Percentiles rank a stretch among this genome's conserved stretches.
Evolutionary conservation across 1,139 yeast genomes (phyloP).

Genomic region (Arxiozyma bovina): DNA sequence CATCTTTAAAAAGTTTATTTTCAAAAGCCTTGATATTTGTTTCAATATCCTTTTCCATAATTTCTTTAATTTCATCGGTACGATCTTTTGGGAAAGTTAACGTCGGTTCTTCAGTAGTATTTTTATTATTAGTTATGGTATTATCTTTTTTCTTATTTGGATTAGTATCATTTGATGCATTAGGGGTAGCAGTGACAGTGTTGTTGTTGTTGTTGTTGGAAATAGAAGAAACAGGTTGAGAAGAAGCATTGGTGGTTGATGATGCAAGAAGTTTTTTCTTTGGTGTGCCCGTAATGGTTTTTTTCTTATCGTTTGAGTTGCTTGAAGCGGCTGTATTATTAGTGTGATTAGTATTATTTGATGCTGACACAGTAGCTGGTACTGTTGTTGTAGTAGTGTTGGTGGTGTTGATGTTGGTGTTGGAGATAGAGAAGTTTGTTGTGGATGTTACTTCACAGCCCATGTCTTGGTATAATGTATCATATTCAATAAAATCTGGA

Average conservation of each 20-base stretch:
- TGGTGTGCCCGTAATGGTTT: background rate
- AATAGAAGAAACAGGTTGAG: background rate
- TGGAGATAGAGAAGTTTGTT: background rate
- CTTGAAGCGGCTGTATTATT: background rate
- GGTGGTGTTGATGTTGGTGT: background rate
- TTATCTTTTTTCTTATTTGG: constrained; percentile 2
- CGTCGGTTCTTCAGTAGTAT: constrained; percentile 4
- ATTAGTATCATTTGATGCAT: background rate
- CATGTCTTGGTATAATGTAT: constrained; percentile 81
- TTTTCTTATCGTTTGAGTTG: background rate
- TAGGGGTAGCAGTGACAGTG: background rate
- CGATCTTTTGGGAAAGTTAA: constrained; percentile 21
- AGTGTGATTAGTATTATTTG: background rate
- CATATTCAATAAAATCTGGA: constrained; percentile 93
- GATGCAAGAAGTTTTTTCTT: background rate
- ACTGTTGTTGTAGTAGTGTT: background rate
- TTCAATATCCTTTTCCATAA: constrained; percentile 20
- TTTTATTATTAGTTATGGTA: background rate
- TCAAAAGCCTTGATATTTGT: constrained; percentile 22
- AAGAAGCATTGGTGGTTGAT: background rate
- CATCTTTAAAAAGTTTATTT: constrained; percentile 27
- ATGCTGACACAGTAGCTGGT: background rate
- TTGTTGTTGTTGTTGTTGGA: background rate
- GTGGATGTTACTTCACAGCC: constrained; percentile 39
- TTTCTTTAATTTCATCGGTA: constrained; percentile 23